Percentiles rank a stretch among this genome's conserved stretches.
Conservation (phyloP, 164 flowering plant genomes). For the Macadamia integrifolia region DNA sequence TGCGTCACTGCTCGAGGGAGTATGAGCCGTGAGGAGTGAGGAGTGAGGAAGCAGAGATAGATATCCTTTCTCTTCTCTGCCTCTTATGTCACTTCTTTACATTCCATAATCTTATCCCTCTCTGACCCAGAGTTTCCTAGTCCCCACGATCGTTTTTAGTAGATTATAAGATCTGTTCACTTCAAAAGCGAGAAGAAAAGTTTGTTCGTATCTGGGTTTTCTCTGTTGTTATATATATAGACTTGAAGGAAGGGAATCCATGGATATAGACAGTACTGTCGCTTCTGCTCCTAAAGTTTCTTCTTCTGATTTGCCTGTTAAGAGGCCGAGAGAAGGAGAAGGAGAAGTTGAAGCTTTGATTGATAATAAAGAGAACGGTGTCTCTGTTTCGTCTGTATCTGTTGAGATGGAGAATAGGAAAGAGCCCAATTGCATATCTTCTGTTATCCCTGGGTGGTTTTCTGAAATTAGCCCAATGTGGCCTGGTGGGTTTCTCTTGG, state of each 20-base stretch:
- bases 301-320: constrained; percentile 33
- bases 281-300: constrained; percentile 7
- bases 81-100: no score
- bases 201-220: no score
- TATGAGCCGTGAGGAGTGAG: no score
- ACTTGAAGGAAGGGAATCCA: constrained; percentile 3
- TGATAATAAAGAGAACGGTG: constrained; percentile 13
- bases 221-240: no score
- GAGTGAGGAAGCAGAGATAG: no score
- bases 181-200: no score
- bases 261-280: constrained; percentile 31
- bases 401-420: constrained; percentile 26
- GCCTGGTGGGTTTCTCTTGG: constrained; percentile 61
- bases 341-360: constrained; percentile 15
- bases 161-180: no score
- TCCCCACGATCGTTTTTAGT: no score
- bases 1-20: no score
- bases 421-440: constrained; percentile 31
- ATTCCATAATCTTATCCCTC: no score
- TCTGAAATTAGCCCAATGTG: constrained; percentile 99
- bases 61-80: no score
- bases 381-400: constrained; percentile 21
- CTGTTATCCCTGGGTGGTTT: constrained; percentile 94
- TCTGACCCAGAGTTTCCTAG: no score
- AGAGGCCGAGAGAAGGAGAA: constrained; percentile 46